Base-by-base conservation (phyloP, 495 filamentous ascomycete species). In the Xylaria curta region DNA sequence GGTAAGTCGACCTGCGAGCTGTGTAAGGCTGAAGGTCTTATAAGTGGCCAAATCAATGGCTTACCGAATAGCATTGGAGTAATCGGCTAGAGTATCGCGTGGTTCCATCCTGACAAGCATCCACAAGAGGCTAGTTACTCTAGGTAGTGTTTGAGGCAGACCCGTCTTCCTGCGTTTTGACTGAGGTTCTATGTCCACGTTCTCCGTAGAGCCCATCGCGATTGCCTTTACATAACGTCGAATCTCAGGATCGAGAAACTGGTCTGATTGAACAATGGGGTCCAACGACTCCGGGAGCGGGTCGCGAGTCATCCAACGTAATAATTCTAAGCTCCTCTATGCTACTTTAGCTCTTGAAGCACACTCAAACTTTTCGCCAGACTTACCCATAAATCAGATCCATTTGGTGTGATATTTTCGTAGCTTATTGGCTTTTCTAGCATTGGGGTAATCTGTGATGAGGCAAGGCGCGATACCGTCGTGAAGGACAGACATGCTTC, bases 331-430 rank as follows among this genome's bases (percentile, higher is more conserved):
- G 56, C 79, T 78, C 58, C 76, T 76, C 82, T 85, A 59, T 13
- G 26, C 10, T 5, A 31, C 53, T 81, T 71, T 74, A 84, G 78
- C 66, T 68, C 1, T 15, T 63, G 12, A 59, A 28, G 60, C 42
- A 3, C 40, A 9, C 33, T 33, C 6, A 33, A 60, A 56, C 21
- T 33, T 19, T 4, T 31, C 28, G 40, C 33, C 2, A 38, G 71
- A 72, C 81, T 60, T 78, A 83, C 82, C 77, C 75, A 75, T 59
- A 84, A 28, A 60, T 85, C 82, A 13, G 75, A 76, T 3, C 49
- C 38, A 3, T 71, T 69, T 49, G 49, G 42, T 26, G 75, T n/a
- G 10, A 69, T 61, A 13, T 74, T 56, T 12, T 80, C 75, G 7
- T 75, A 75, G 3, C 67, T 68, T 0, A 72, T 72, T 15, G 81